Evolutionary conservation across 345 rosid species (phyloP).

Genomic region (Heritiera littoralis): DNA sequence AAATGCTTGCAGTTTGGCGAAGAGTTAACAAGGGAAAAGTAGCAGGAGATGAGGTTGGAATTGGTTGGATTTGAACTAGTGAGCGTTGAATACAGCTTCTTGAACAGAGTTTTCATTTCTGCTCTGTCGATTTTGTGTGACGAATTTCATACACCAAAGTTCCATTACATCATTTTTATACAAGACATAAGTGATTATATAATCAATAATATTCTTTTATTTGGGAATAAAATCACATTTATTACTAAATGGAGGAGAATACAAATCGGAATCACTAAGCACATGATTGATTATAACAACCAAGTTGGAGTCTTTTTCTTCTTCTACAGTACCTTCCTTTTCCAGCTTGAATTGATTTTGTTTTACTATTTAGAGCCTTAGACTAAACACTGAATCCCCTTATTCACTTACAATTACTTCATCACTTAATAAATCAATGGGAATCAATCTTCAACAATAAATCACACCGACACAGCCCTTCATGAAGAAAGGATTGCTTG

Average conservation of each 20-base stretch:
- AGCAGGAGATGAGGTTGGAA: constrained; percentile 23
- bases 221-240: too few species aligned
- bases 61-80: constrained; percentile 12
- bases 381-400: constrained; percentile 3
- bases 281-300: background rate
- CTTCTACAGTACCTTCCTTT: background rate
- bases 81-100: constrained; percentile 25
- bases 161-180: too few species aligned
- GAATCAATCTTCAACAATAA: background rate
- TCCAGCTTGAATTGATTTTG: background rate
- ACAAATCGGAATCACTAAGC: background rate
- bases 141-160: too few species aligned
- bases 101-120: constrained; percentile 18
- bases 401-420: constrained; percentile 1
- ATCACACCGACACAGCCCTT: background rate
- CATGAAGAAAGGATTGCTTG: background rate
- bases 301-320: background rate
- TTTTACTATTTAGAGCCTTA: background rate
- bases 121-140: background rate
- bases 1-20: constrained; percentile 47
- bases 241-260: background rate
- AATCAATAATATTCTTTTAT: too few species aligned
- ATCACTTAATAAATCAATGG: background rate
- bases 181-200: too few species aligned
- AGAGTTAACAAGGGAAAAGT: constrained; percentile 50